phyloP scores from a whole-genome alignment of 1,284 basidiomycete genomes.

The Pholiota adiposa region DNA sequence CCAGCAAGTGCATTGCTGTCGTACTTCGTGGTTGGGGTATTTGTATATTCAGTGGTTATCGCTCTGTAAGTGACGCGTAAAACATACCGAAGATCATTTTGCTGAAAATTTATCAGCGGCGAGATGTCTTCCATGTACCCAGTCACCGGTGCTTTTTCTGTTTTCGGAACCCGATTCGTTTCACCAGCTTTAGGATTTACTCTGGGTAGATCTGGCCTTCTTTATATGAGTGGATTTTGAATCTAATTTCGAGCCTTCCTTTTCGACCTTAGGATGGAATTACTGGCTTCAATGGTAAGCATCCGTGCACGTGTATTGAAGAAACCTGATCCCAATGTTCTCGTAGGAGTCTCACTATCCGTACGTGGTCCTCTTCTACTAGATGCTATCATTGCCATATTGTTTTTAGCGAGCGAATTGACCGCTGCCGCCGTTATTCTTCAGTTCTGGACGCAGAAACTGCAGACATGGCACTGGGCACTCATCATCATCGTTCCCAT shows the following conservation, averaged over 20 bases:
- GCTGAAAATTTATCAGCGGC: slow-evolving; percentile 25
- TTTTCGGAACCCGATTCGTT: slow-evolving; percentile 49
- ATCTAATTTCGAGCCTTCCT: background rate
- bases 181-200: slow-evolving; percentile 59
- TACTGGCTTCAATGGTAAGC: slow-evolving; percentile 58
- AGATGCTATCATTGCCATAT: background rate
- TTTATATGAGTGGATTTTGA: background rate
- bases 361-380: slow-evolving; percentile 19
- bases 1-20: slow-evolving; percentile 54
- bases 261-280: slow-evolving; percentile 43
- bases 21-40: slow-evolving; percentile 53
- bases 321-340: background rate
- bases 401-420: slow-evolving; percentile 30
- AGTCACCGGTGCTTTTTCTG: slow-evolving; percentile 56
- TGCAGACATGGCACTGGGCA: slow-evolving; percentile 56
- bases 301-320: background rate
- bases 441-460: slow-evolving; percentile 45
- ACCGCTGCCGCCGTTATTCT: slow-evolving; percentile 35
- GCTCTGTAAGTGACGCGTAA: slow-evolving; percentile 39
- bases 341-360: slow-evolving; percentile 39
- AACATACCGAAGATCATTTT: background rate
- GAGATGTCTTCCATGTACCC: slow-evolving; percentile 39
- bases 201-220: slow-evolving; percentile 36
- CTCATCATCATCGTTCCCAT: slow-evolving; percentile 53
- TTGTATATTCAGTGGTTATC: slow-evolving; percentile 59